Percentiles rank a stretch among this genome's conserved stretches.
phyloP scores from a whole-genome alignment of 176 grass and related monocot species.

The Panicum miliaceum region DNA sequence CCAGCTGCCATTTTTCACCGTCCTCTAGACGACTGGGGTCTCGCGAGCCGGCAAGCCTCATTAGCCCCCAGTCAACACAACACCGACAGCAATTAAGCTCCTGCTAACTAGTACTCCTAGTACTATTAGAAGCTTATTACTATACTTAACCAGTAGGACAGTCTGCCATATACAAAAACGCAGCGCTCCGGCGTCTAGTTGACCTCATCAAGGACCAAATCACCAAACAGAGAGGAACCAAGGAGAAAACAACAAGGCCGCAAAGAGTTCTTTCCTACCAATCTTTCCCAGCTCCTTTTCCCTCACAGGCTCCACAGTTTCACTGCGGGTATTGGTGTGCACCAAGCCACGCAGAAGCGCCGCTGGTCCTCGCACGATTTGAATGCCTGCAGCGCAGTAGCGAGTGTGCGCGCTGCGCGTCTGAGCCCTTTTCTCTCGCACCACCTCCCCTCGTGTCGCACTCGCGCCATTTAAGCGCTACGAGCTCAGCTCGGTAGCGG shows the following conservation, averaged over 20 bases:
- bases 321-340: not conserved
- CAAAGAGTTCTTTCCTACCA: not conserved
- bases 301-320: slow-evolving; percentile 24
- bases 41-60: not conserved
- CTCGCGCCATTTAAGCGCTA: slow-evolving; percentile 51
- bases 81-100: slow-evolving; percentile 13
- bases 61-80: slow-evolving; percentile 37
- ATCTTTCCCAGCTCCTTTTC: not conserved
- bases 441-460: slow-evolving; percentile 57
- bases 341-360: not conserved
- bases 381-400: slow-evolving; percentile 40
- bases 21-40: not conserved
- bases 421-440: slow-evolving; percentile 42
- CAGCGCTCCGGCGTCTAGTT: not conserved
- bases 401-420: not conserved
- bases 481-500: not conserved
- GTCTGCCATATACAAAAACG: slow-evolving; percentile 2
- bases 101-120: not conserved
- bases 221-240: not conserved
- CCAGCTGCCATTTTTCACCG: slow-evolving; percentile 42
- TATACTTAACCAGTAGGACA: not conserved
- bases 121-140: not conserved
- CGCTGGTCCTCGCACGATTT: slow-evolving; percentile 46
- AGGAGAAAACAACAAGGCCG: not conserved
- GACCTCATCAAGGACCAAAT: slow-evolving; percentile 20